Base-by-base conservation (phyloP, 1,284 basidiomycete species). In the Trametes versicolor region DNA sequence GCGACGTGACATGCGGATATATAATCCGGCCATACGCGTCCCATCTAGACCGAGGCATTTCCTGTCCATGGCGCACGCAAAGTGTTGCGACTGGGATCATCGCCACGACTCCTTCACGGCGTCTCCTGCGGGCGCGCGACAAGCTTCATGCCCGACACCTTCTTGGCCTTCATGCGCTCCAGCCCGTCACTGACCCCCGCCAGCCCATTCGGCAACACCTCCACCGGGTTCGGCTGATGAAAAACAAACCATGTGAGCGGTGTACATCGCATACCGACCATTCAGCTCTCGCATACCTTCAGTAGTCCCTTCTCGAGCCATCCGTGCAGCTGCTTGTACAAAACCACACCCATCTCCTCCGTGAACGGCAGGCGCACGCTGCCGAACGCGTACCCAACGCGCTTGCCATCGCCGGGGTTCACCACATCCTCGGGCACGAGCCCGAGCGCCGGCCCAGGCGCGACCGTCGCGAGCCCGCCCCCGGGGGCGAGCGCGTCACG, bases 61-160 rank as follows among this genome's bases (percentile, higher is more conserved):
- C 3, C 29, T 32, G 29, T 32, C 29, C 29, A 32, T 32, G 8
- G 29, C 29, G 8, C 29, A 32, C 29, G 8, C 29, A 32, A 32
- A 32, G 29, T 32, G 29, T 32, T 32, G 8, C 29, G 8, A 4
- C 29, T 32, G 29, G 29, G 29, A 32, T 32, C 29, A 32, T 32
- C 29, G 29, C 29, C n/a, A n/a, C n/a, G n/a, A n/a, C 29, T 32
- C 29, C 29, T 10, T 52, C 36, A 45, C 7, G 34, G 41, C 7
- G 78, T 82, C 64, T 86, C 82, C 52, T 80, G 78, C 3, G 85
- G 85, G 48, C 72, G 79, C 81, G 21, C 47, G 21, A 88, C 77
- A 9, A 88, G 71, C 69, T 88, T 87, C 25, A 72, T 68, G 1
- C 79, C 83, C 29, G 82, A 85, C 17, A 87, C 78, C 60, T 81